Percentiles rank a stretch among this genome's conserved stretches.
phyloP scores from a whole-genome alignment of 2,329 filamentous ascomycete species.

The Venturia asperata region DNA sequence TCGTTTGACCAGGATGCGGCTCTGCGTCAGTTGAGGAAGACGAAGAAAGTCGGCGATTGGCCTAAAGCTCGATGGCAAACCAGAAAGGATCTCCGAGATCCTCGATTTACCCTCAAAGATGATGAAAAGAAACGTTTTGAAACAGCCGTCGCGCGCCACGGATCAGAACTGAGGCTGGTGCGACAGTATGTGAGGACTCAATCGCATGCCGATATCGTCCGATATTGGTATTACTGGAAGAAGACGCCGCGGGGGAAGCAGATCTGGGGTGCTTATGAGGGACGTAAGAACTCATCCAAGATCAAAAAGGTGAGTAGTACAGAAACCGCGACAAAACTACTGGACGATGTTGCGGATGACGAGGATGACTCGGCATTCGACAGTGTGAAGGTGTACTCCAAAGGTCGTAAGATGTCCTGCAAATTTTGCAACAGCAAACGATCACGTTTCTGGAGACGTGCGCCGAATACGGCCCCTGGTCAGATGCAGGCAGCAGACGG shows the following conservation, averaged over 20 bases:
- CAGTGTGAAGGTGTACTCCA: slow-evolving; percentile 68
- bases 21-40: slow-evolving; percentile 62
- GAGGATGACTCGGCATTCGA: slow-evolving; percentile 96
- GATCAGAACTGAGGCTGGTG: slow-evolving; percentile 79
- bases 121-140: slow-evolving; percentile 86
- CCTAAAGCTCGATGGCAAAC: slow-evolving; percentile 45
- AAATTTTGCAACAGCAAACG: slow-evolving; percentile 80
- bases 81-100: slow-evolving; percentile 71
- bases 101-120: slow-evolving; percentile 56
- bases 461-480: slow-evolving; percentile 67
- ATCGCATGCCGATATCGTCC: slow-evolving; percentile 71
- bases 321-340: slow-evolving; percentile 58
- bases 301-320: slow-evolving; percentile 52
- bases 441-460: slow-evolving; percentile 86
- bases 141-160: slow-evolving; percentile 81
- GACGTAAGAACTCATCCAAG: slow-evolving; percentile 75
- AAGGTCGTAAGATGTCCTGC: slow-evolving; percentile 81
- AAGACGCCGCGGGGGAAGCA: slow-evolving; percentile 79
- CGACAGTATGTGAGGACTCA: slow-evolving; percentile 80
- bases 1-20: slow-evolving; percentile 64
- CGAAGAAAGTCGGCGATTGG: slow-evolving; percentile 28
- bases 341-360: slow-evolving; percentile 88
- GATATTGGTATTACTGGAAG: slow-evolving; percentile 98
- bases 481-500: slow-evolving; percentile 61
- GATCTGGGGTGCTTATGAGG: slow-evolving; percentile 83